phyloP scores from a whole-genome alignment of 139 green algal species.

The Picochlorum sp. region DNA sequence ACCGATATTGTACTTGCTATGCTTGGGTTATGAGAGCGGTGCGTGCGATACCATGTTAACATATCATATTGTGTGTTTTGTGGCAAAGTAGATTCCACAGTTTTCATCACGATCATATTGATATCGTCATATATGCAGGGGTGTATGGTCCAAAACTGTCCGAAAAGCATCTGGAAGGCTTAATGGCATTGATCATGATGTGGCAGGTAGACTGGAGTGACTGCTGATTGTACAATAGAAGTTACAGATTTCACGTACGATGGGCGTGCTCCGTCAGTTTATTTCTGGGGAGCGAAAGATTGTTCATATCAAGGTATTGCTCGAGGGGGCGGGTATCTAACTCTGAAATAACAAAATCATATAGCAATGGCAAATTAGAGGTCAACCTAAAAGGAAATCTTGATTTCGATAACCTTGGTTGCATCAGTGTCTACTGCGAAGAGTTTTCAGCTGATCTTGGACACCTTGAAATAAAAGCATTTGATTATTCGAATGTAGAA shows the following conservation, averaged over 20 bases:
- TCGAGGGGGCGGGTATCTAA: background rate
- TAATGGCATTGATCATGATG: background rate
- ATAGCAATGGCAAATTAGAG: background rate
- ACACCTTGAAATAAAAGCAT: background rate
- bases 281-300: background rate
- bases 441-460: conserved; percentile 3
- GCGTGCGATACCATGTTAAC: too few species aligned
- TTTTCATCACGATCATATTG: too few species aligned
- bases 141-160: too few species aligned
- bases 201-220: background rate
- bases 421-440: conserved; percentile 1
- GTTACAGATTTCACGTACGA: background rate
- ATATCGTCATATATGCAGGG: too few species aligned
- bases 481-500: background rate
- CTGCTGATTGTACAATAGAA: background rate
- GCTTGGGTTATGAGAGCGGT: too few species aligned
- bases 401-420: background rate
- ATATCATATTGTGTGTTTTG: too few species aligned
- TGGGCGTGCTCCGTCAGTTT: background rate
- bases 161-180: too few species aligned
- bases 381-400: background rate
- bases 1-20: too few species aligned
- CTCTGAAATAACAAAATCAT: background rate
- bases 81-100: too few species aligned
- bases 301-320: background rate